Percentiles rank a stretch among this genome's conserved stretches.
Evolutionary conservation across 2,329 filamentous ascomycete genomes (phyloP).

Genomic region (Aspergillus nomiae): DNA sequence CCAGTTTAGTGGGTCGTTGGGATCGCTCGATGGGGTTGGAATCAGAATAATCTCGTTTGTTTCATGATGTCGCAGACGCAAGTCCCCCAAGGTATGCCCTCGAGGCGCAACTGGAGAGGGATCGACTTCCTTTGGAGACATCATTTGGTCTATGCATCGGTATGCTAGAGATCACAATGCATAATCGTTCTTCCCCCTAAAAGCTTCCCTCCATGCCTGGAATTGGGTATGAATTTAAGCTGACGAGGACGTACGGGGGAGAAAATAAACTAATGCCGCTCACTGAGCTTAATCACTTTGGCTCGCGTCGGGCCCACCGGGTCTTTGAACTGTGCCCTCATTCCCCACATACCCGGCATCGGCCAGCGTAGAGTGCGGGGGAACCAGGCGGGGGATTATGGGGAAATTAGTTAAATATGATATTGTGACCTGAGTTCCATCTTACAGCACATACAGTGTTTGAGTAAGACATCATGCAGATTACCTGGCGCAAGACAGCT

Average conservation of each 20-base stretch:
- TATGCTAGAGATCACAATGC: too few relatives aligned
- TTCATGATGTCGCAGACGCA: background rate
- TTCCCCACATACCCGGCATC: background rate
- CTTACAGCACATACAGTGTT: background rate
- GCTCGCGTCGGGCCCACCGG: background rate
- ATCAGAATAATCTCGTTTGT: background rate
- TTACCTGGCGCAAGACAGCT: conserved; percentile 24
- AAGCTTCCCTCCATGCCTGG: background rate
- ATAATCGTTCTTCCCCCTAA: background rate
- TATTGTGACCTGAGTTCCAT: background rate
- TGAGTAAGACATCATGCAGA: conserved; percentile 19
- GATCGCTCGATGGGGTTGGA: background rate
- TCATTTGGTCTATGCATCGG: background rate
- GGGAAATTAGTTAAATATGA: background rate
- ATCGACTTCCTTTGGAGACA: background rate
- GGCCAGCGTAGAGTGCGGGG: too few relatives aligned
- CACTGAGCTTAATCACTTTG: background rate
- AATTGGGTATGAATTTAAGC: background rate
- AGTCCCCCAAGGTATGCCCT: background rate
- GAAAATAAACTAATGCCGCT: background rate
- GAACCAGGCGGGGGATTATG: background rate
- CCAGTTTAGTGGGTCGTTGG: background rate
- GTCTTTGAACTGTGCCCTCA: background rate
- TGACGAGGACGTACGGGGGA: background rate
- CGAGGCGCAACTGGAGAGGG: background rate